phyloP scores from a whole-genome alignment of 2,329 filamentous ascomycete genomes.

The Sphaerulina vaccinii region DNA sequence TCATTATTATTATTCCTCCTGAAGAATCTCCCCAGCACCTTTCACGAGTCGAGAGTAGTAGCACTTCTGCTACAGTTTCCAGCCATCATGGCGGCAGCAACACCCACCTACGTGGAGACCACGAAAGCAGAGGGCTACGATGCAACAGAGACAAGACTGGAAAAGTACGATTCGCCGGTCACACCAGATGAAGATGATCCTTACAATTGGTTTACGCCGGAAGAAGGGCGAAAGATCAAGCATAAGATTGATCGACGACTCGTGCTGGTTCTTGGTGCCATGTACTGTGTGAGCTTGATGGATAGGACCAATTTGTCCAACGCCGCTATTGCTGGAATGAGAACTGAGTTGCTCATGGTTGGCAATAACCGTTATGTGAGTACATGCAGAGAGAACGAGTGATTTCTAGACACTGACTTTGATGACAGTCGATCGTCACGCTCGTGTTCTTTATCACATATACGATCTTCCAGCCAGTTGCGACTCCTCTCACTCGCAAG shows the following conservation, averaged over 20 bases:
- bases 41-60: neutral
- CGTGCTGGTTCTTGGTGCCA: constrained; percentile 4
- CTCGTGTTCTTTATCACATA: constrained; percentile 42
- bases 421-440: constrained; percentile 35
- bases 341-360: constrained; percentile 19
- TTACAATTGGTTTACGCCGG: constrained; percentile 49
- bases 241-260: constrained; percentile 42
- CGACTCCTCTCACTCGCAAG: constrained; percentile 34
- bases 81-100: neutral
- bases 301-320: constrained; percentile 28
- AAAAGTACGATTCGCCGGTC: constrained; percentile 3
- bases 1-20: neutral
- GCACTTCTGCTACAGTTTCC: neutral
- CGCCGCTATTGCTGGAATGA: constrained; percentile 30
- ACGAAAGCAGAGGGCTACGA: neutral
- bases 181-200: constrained; percentile 28
- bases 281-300: constrained; percentile 13
- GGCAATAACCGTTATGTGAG: constrained; percentile 24
- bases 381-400: neutral
- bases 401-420: constrained; percentile 15
- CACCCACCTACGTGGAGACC: neutral
- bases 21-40: neutral
- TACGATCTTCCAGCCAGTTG: constrained; percentile 38
- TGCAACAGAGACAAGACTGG: neutral
- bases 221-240: constrained; percentile 67